Base-by-base conservation (phyloP, 192 early-diverging fungal species). In the Thoreauomyces humboldtii region DNA sequence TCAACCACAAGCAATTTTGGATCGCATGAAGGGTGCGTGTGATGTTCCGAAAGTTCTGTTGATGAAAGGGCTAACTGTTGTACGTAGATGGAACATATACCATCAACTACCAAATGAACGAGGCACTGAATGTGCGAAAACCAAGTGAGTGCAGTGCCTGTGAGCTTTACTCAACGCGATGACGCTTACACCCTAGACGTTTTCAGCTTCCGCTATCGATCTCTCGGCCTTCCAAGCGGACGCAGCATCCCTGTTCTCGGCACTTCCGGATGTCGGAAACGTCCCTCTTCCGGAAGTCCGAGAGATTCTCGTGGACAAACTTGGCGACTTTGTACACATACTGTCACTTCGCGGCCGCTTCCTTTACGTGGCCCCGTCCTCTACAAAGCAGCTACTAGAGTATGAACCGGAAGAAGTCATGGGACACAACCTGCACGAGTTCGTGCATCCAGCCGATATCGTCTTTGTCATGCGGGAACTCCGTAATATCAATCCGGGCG, bases 401-500 rank as follows among this genome's bases (percentile, higher is more conserved):
- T 88, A 79, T 58, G 70, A 76, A 28, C 53, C 73, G 6, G 50
- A 72, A 0, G 87, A 88, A 33, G 41, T 89, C n/a, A 50, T 86
- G n/a, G 87, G 86, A 17, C 77, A 70, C 25, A 70, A 70, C 11
- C 45, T 89, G 14, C 73, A 78, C 42, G 74, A 80, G 21, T 81
- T 86, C 58, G 74, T 85, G 19, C 88, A 89, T 57, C 86, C 86
- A 9, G 80, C 79, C 5, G 88, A 89, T 60, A 69, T 85, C 35
- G 76, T 86, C 1, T 68, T 81, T n/a, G 87, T 86, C 19, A 82
- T 89, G 79, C 73, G 86, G 11, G 86, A 89, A 62, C 46, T 89
- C 7, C 81, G 87, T 41, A 75, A 73, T 24, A 62, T 75, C 1
- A 70, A 71, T 3, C 69, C 71, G 33, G 79, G 72, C 14, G 75